A percentile compares a stretch with the other conserved stretches of the same genome.
Evolutionary conservation across 805 yeast genomes (phyloP).

Genomic region (Nakazawaea wickerhamii): DNA sequence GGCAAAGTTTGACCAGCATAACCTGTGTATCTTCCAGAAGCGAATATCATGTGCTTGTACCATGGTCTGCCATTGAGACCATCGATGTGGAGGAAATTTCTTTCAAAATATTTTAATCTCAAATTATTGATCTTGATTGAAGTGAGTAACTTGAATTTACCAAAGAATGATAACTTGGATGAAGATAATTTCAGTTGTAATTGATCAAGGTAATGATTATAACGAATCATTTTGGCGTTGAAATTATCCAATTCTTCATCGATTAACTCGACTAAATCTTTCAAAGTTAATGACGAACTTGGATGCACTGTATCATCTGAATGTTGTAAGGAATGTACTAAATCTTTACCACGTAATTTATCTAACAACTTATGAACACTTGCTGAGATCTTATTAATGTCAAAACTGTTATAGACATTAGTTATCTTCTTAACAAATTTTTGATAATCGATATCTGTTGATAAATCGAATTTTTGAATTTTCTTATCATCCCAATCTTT

Average conservation of each 20-base stretch:
- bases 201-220: conserved; percentile 13
- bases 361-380: conserved; percentile 13
- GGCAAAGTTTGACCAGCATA: conserved; percentile 54
- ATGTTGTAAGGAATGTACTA: conserved; percentile 1
- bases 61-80: conserved; percentile 49
- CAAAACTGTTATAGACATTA: conserved; percentile 7
- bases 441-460: conserved; percentile 6
- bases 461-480: conserved; percentile 10
- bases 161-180: conserved; percentile 21
- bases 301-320: conserved; percentile 9
- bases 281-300: conserved; percentile 19
- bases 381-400: background rate
- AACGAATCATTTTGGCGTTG: conserved; percentile 10
- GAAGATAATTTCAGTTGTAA: conserved; percentile 20
- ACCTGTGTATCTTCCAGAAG: conserved; percentile 57
- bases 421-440: conserved; percentile 8
- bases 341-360: conserved; percentile 13
- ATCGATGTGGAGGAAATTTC: conserved; percentile 37
- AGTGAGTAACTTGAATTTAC: conserved; percentile 23
- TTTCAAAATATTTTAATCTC: conserved; percentile 38
- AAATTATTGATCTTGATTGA: conserved; percentile 29
- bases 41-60: conserved; percentile 54
- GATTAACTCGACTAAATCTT: conserved; percentile 20
- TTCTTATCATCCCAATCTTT: conserved; percentile 28
- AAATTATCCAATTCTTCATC: conserved; percentile 16